Base-by-base conservation (phyloP, 768 basidiomycete species). In the Pholiota conissans region DNA sequence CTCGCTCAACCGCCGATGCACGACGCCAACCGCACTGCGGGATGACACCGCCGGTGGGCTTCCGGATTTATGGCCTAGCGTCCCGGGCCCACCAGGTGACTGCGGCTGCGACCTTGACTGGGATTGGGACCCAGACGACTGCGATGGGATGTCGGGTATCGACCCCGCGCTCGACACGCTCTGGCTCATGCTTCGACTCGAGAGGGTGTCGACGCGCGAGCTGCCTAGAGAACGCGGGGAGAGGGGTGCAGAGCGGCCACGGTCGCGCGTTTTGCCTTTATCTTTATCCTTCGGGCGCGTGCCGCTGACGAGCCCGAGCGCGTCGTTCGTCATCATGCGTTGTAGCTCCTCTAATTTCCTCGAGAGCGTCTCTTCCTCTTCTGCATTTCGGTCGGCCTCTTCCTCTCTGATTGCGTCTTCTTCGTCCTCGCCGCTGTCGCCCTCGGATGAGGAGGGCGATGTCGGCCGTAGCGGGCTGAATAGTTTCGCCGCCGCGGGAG, bases 131-230 rank as follows among this genome's bases (percentile, higher is more conserved):
- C 85, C 80, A 34, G 81, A 68, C 7, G 86, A 78, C 18, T 88
- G 86, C 0, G 91, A 92, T 0, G 91, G 86, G 24, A 93, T 91
- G 14, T 90, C 89, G 0, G 89, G 90, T 32, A 91, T 89, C 0
- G 91, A 93, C 16, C 86, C 83, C 11, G 84, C 74, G 67, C 87
- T 89, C 3, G 90, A 91, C 8, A 90, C 76, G 64, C 90, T 91
- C 58, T 87, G 88, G 59, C 87, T 88, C 20, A 80, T 76, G 63
- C 82, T 65, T 14, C 62, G 59, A 63, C 77, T 84, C 45, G 79
- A 83, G 20, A 78, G 77, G 28, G 67, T 76, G 55, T 67, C 70
- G 45, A 64, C 66, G 64, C 72, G 69, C 1, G 67, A 67, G 58
- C 67, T 69, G 7, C 66, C 65, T n/a, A 61, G 55, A 29, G 74